Evolutionary conservation across 2,329 filamentous ascomycete genomes (phyloP).

Genomic region (Diaporthe vexans): DNA sequence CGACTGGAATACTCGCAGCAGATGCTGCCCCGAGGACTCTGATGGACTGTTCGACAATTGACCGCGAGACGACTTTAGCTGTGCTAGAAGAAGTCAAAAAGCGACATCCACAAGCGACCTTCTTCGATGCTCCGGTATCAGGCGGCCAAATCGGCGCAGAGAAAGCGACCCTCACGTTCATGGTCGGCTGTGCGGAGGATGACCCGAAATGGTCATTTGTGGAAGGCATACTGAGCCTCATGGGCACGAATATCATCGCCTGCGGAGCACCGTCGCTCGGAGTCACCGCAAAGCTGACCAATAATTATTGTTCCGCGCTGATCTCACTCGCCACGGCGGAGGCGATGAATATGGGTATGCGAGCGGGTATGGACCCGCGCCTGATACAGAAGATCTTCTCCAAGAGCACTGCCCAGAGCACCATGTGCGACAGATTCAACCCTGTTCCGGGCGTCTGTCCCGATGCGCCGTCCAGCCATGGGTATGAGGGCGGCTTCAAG

Average conservation of each 20-base stretch:
- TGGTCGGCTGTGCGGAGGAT: constrained; percentile 49
- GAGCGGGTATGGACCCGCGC: constrained; percentile 54
- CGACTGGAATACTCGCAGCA: constrained; percentile 64
- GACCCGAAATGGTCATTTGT: constrained; percentile 58
- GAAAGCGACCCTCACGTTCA: constrained; percentile 50
- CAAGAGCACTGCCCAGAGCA: constrained; percentile 49
- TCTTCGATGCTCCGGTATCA: constrained; percentile 52
- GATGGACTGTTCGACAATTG: constrained; percentile 80
- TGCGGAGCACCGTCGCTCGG: constrained; percentile 70
- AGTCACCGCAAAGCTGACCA: constrained; percentile 71
- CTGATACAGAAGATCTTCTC: constrained; percentile 60
- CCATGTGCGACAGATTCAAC: constrained; percentile 51
- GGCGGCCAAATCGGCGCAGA: constrained; percentile 49
- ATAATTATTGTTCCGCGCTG: constrained; percentile 72
- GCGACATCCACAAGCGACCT: constrained; percentile 42
- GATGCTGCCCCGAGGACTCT: constrained; percentile 63
- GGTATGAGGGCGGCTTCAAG: constrained; percentile 66
- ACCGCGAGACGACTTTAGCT: constrained; percentile 69
- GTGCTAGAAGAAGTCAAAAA: constrained; percentile 39
- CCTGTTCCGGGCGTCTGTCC: constrained; percentile 52
- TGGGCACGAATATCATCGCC: constrained; percentile 68
- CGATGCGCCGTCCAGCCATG: constrained; percentile 49
- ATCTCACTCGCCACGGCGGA: constrained; percentile 71
- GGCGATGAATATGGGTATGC: constrained; percentile 73
- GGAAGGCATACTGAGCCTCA: constrained; percentile 59